Evolutionary conservation across 371 early-diverging fungal genomes (phyloP).

Genomic region (Mortierella sp.): DNA sequence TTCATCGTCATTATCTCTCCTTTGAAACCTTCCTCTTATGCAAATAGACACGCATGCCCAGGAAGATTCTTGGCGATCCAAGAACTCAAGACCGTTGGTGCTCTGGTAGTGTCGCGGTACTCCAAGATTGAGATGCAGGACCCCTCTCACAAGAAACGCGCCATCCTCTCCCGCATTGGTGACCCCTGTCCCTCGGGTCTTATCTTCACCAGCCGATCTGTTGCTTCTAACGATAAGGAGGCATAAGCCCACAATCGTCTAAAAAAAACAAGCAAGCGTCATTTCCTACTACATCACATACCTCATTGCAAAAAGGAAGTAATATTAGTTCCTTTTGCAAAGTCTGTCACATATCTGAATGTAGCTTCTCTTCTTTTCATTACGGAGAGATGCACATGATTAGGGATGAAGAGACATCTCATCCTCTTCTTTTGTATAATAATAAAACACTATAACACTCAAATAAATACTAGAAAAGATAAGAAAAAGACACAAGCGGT

Average conservation of each 20-base stretch:
- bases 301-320: neutral
- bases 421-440: too few relatives aligned
- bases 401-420: too few relatives aligned
- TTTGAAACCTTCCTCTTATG: neutral
- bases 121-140: constrained; percentile 51
- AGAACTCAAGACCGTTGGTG: constrained; percentile 40
- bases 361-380: too few relatives aligned
- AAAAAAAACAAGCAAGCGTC: too few relatives aligned
- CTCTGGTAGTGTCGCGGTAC: constrained; percentile 31
- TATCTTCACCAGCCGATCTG: constrained; percentile 28
- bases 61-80: constrained; percentile 57
- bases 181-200: constrained; percentile 26
- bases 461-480: too few relatives aligned
- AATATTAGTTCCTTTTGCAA: too few relatives aligned
- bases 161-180: constrained; percentile 25
- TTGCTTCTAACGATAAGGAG: neutral
- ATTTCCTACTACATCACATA: too few relatives aligned
- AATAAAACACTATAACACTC: too few relatives aligned
- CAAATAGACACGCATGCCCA: constrained; percentile 59
- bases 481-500: too few relatives aligned
- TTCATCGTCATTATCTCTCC: neutral
- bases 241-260: neutral
- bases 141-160: constrained; percentile 18
- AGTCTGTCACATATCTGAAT: too few relatives aligned
- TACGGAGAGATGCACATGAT: too few relatives aligned